phyloP scores from a whole-genome alignment of 1,284 basidiomycete genomes.

The Ganoderma sinense region DNA sequence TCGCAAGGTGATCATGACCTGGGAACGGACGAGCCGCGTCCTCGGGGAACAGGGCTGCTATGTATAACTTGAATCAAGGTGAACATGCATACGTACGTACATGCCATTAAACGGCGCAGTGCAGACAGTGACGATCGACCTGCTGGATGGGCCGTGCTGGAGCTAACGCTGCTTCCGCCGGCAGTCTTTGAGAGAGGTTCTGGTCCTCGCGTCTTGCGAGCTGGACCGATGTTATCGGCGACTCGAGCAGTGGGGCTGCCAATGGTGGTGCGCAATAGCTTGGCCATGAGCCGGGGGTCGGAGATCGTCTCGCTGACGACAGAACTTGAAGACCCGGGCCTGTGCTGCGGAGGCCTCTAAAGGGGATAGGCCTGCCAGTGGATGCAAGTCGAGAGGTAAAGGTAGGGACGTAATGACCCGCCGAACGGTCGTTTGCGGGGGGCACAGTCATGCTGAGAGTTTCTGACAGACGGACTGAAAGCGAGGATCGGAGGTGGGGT shows the following conservation, averaged over 20 bases:
- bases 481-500: not conserved
- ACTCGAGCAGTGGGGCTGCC: not conserved
- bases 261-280: not conserved
- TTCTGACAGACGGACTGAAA: not conserved
- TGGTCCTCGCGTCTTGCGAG: not conserved
- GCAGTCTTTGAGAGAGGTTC: not conserved
- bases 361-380: not conserved
- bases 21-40: not conserved
- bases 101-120: no score
- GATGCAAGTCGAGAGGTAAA: not conserved
- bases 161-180: no score
- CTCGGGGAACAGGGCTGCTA: not conserved
- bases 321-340: not conserved
- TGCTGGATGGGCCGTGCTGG: no score
- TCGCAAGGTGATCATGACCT: not conserved
- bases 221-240: not conserved
- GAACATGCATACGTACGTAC: not conserved
- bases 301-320: constrained; percentile 1
- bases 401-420: not conserved
- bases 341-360: not conserved
- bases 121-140: no score
- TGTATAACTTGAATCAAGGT: not conserved
- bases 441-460: not conserved
- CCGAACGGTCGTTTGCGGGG: not conserved
- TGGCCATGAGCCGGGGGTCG: not conserved